These are phyloP conservation scores for Favolaschia claudopus DNA, from an alignment of 768 basidiomycete species.

Conservation along the genomic window DNA sequence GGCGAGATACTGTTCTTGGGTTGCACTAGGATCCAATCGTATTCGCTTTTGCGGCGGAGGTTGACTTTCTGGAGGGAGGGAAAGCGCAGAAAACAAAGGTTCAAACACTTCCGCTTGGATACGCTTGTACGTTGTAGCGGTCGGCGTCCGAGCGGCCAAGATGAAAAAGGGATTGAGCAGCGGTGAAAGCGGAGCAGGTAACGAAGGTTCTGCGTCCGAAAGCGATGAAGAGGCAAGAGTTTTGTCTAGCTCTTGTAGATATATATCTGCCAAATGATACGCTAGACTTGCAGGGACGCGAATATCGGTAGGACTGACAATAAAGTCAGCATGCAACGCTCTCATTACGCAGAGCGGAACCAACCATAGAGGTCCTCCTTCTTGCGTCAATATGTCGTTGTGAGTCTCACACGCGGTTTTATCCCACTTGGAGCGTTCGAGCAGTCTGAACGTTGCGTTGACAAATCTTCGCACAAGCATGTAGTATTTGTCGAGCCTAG, in stretches of 20 bases:
- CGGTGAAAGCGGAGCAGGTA: slow-evolving; percentile 57
- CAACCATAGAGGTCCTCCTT: slow-evolving; percentile 93
- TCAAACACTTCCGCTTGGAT: slow-evolving; percentile 71
- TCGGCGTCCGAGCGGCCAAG: slow-evolving; percentile 73
- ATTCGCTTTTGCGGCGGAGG: slow-evolving; percentile 55
- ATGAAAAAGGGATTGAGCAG: slow-evolving; percentile 75
- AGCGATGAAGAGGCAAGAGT: no score
- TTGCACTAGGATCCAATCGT: slow-evolving; percentile 42
- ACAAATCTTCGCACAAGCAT: slow-evolving; percentile 91
- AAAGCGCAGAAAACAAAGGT: slow-evolving; percentile 70
- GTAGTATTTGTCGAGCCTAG: slow-evolving; percentile 96
- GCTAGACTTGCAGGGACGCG: slow-evolving; percentile 80
- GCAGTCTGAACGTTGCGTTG: slow-evolving; percentile 84
- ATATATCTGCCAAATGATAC: slow-evolving; percentile 91
- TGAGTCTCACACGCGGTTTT: slow-evolving; percentile 60
- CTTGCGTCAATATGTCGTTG: slow-evolving; percentile 66
- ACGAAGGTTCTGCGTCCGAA: slow-evolving; percentile 32
- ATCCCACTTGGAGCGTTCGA: slow-evolving; percentile 78
- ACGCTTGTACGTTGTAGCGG: slow-evolving; percentile 73
- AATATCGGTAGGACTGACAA: slow-evolving; percentile 66
- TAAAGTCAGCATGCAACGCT: slow-evolving; percentile 12
- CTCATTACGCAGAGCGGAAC: no score
- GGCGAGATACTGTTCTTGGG: slow-evolving; percentile 46
- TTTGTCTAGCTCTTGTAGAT: slow-evolving; percentile 88
- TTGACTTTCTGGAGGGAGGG: slow-evolving; percentile 43